Base-by-base conservation (phyloP, 306 rosid species). In the Crotalaria pallida region DNA sequence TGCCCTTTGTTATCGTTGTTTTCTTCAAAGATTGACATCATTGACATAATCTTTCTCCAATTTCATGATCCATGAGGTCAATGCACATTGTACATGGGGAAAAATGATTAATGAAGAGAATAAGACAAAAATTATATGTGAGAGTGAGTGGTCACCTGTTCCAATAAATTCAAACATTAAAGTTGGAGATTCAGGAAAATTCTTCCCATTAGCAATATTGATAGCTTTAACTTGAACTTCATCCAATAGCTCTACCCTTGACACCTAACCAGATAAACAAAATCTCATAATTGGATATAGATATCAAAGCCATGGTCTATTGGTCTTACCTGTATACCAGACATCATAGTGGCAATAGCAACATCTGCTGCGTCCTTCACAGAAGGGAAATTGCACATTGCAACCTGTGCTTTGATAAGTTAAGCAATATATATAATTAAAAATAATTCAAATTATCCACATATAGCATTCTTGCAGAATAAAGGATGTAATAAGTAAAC, bases 331-430 rank as follows among this genome's bases (percentile, higher is more conserved):
- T 94, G 97, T 87, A 94, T 88, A 57, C 98, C 96, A 65, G 92
- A 88, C 84, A 81, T 83, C 98, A 94, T 90, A 6, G 96, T 83
- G 47, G 98, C 87, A 73, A 90, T 88, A 79, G 97, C 95, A 73
- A 88, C 98, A 87, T 90, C 92, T 59, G 98, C 96, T 27, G 98
- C 97, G 78, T 88, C 92, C 84, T 94, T 94, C 69, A 88, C 69
- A 21, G 97, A 80, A 79, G 95, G 96, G 52, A 94, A 91, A 83
- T 88, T 90, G 86, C 98, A 94, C 97, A 88, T 87, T 60, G 98
- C 97, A 84, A 88, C 98, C 97, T 93, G 88, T 74, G 74, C 74
- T 70, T 61, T 31, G 66, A 69, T 59, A 47, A 47, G 31, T 66
- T 65, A 66, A 67, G 63, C 26, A 74, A 67, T 60, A 27, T 47